These are phyloP conservation scores for Lentithecium fluviatile DNA, from an alignment of 495 filamentous ascomycete species.

Conservation along the genomic window DNA sequence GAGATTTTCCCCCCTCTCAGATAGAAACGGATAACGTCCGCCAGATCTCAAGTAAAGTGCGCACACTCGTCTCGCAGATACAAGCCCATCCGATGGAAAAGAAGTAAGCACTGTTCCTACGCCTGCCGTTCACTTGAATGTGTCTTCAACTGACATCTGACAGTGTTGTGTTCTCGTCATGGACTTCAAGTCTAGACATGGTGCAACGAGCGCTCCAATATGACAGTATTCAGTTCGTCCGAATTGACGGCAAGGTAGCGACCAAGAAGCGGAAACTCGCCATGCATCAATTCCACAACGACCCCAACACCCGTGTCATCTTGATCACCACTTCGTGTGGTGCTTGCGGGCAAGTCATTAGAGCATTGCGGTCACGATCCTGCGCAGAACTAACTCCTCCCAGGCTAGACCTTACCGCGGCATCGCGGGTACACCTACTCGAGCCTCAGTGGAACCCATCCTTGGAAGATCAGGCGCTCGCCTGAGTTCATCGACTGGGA, in stretches of 20 bases:
- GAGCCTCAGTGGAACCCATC: conserved; percentile 14
- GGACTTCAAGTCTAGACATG: conserved; percentile 6
- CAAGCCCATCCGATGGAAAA: not conserved
- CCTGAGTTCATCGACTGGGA: conserved; percentile 3
- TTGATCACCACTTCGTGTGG: conserved; percentile 1
- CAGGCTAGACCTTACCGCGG: conserved; percentile 5
- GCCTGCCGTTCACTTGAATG: too few relatives aligned
- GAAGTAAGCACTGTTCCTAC: not conserved
- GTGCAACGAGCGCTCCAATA: not conserved
- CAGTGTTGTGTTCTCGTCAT: conserved; percentile 1
- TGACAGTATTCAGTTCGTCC: not conserved
- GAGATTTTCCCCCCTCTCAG: too few relatives aligned
- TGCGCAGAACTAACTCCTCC: not conserved
- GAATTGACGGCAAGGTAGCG: conserved; percentile 3
- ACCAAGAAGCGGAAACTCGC: not conserved
- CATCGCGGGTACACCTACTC: conserved; percentile 1
- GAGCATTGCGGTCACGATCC: not conserved
- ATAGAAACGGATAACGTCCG: too few relatives aligned
- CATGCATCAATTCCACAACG: not conserved
- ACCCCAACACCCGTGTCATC: not conserved
- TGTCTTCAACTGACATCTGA: not conserved
- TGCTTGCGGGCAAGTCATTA: not conserved
- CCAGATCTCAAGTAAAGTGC: too few relatives aligned
- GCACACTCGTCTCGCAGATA: too few relatives aligned
- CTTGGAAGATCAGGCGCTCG: conserved; percentile 12